Evolutionary conservation across 139 green algal genomes (phyloP), one percentile per base, ranked within the genome.

Genomic region (Astrephomene gubernaculifera): DNA sequence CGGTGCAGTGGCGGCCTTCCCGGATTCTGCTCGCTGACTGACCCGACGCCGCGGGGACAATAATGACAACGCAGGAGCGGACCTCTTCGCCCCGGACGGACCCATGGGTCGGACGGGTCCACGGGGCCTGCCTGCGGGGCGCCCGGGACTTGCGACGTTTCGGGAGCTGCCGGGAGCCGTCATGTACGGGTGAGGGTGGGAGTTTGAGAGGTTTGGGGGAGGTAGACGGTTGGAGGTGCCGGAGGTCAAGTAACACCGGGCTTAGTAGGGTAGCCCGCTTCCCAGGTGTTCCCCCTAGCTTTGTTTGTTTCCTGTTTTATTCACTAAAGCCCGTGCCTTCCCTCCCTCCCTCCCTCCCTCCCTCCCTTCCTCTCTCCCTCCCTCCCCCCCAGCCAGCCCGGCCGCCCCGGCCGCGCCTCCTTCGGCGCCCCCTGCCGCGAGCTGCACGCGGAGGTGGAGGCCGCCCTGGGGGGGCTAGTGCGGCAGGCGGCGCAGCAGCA

Each of bases 121-220:
- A 10, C 60, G 60, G 19, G 76, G 76, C 0, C 61, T 83, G 76
- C 39, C 60, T 22, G 60, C 25, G 29, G 76, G 76, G 29, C 57
- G 76, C 31, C 8, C 12, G 39, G 76, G 76, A 12, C 4, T 61
- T 9, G 76, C 60, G 4, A 64, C 60, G 5, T 83, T 72, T 41
- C 60, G 76, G 19, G 39, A 39, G 9, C 39, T 73, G 60, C 76
- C 76, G 41, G 76, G 76, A 4, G 76, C 41, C 4, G 41, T 41
- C 21, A 5, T 83, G 57, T 63, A 35, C 57, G 52, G 76, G 76
- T 83, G 76, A 10, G 75, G 53, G 2, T 17, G 41, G 19, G 8
- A 33, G 38, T 31, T 41, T 25, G 22, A 43, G 44, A 38, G 65
- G 31, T 19, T n/a, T 72, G 65, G 65, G 65, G 7, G 25, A 35